Evolutionary conservation across 2,329 filamentous ascomycete species (phyloP), one percentile per base, ranked within the genome.

Genomic region (Exophiala sideris): DNA sequence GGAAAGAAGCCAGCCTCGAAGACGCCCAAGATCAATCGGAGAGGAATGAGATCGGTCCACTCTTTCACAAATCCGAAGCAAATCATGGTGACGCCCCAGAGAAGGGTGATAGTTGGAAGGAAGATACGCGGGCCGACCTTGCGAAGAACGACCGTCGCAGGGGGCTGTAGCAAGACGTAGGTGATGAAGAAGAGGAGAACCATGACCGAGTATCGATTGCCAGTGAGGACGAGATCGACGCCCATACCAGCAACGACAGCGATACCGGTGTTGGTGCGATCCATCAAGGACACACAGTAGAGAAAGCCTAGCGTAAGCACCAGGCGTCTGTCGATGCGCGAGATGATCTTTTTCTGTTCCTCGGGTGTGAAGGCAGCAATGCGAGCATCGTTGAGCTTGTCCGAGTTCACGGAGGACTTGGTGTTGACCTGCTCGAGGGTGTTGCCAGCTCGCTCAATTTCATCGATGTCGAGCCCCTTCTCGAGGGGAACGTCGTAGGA

Each of bases 221-320:
- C 52, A 21, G 53, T 58, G 10, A 64, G 49, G 32, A 39, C 39
- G 14, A 64, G 52, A 45, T 64, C 62, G 36, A 60, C 57, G 21
- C 48, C 45, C 67, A 71, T 69, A 11, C 66, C 88, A 16, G 88
- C 88, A 67, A 92, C 86, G 42, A 81, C 81, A 38, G 87, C 88
- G 16, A 82, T 76, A 12, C 82, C 82, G 67, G 91, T 72, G 68
- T 92, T 92, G 2, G 87, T 89, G 24, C 88, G 78, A 66, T 92
- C 88, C 83, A 91, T 88, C 56, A 91, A 73, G 60, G 82, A 87
- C 63, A 89, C 78, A 67, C 86, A 89, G 70, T 91, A 91, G 72
- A 89, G 79, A 59, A 79, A 67, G 16, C 85, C 85, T 3, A 84
- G 80, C 1, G 79, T 84, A 3, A 79, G 66, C 34, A 87, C 81